Conservation (phyloP, 1,284 basidiomycete genomes). For the Trametes versicolor region DNA sequence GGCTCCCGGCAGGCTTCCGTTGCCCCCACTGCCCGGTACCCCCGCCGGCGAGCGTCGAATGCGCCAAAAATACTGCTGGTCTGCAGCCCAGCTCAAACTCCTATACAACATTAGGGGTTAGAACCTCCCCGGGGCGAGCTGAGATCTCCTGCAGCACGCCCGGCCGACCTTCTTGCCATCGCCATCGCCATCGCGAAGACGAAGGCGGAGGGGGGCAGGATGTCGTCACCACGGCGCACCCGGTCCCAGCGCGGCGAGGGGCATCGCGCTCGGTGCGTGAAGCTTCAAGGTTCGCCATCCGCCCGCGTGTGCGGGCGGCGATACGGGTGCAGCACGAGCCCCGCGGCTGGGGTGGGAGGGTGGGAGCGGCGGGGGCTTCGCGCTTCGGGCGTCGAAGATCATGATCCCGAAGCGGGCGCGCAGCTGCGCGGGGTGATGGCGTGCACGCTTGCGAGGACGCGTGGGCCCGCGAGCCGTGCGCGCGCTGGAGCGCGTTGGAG, state of each 20-base stretch:
- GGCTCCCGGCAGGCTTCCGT: neutral
- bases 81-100: neutral
- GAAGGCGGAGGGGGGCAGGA: slow-evolving; percentile 13
- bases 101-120: neutral
- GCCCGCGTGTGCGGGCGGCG: slow-evolving; percentile 1
- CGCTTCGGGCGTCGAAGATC: slow-evolving; percentile 23
- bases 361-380: too few species aligned
- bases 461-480: neutral
- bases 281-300: slow-evolving; percentile 10
- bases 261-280: slow-evolving; percentile 1
- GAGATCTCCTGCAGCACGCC: neutral
- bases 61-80: too few species aligned
- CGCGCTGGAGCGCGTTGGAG: neutral
- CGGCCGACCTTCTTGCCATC: neutral
- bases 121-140: neutral
- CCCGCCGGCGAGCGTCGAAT: too few species aligned
- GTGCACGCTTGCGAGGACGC: neutral
- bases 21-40: too few species aligned
- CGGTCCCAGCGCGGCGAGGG: slow-evolving; percentile 25
- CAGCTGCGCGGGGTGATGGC: slow-evolving; percentile 14
- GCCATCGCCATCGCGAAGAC: slow-evolving; percentile 1
- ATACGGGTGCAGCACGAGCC: neutral
- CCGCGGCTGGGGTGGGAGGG: neutral
- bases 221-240: slow-evolving; percentile 2
- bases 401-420: slow-evolving; percentile 21